A percentile compares a stretch with the other conserved stretches of the same genome.
Conservation (phyloP, 768 basidiomycete genomes). For the Tulasnella sp. region DNA sequence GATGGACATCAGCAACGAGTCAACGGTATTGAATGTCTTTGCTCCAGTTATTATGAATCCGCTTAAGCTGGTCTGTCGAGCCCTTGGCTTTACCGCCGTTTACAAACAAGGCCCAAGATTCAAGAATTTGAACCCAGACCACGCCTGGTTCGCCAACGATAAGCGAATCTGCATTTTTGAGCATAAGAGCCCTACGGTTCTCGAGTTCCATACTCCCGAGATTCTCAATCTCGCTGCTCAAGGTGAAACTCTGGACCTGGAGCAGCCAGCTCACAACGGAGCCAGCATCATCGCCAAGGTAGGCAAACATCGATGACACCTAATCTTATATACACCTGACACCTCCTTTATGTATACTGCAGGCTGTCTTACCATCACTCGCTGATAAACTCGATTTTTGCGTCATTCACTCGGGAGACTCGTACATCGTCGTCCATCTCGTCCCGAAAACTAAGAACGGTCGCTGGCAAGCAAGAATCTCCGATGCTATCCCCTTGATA, state of each 20-base stretch:
- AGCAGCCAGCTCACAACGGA: too few relatives aligned
- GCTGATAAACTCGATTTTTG: neutral
- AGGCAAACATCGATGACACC: neutral
- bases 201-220: neutral
- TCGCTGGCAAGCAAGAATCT: neutral
- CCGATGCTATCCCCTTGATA: neutral
- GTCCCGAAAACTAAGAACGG: neutral
- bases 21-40: neutral
- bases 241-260: neutral
- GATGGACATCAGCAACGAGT: neutral
- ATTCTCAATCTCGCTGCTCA: neutral
- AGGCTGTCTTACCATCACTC: neutral
- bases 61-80: neutral
- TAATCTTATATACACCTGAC: neutral
- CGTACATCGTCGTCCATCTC: neutral
- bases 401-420: neutral
- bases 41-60: neutral
- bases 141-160: neutral
- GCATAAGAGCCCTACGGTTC: neutral
- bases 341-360: neutral
- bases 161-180: neutral
- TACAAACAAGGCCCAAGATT: neutral
- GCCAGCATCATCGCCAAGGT: neutral
- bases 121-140: neutral
- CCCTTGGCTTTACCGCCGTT: neutral